Base-by-base conservation (phyloP, 768 basidiomycete genomes). In the Cantharellus cinnabarinus region DNA sequence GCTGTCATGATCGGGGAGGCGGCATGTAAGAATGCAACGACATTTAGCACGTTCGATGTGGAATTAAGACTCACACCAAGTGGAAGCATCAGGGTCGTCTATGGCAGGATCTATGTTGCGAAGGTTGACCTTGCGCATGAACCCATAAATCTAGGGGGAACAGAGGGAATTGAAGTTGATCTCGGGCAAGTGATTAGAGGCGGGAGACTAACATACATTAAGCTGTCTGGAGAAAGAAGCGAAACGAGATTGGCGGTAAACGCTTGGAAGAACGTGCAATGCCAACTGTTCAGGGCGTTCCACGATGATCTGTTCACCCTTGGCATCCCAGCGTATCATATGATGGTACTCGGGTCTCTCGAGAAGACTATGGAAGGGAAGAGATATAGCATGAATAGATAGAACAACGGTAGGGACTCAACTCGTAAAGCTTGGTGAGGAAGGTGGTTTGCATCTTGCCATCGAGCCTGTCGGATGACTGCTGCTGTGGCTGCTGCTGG, bases 141-240 rank as follows among this genome's bases (percentile, higher is more conserved):
- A 95, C 64, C 90, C 91, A 75, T 95, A 95, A 72, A 95, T 95
- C 90, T 94, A 66, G 60, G 62, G 57, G 57, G 62, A 51, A 29
- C 20, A 29, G 20, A 29, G 20, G 20, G 20, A 29, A 29, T 29
- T 29, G 20, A 29, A 29, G 20, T 29, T 29, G 20, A 29, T 29
- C 20, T 29, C 65, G 59, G 58, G 63, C 57, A 61, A 56, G 61
- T 42, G 5, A 14, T 51, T 38, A 48, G 37, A 52, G 34, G 37
- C 35, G 39, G 40, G 53, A 41, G 56, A 41, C 15, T 52, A 37
- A 58, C 81, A 63, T 67, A 94, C 89, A 74, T 95, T 95, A 69
- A 95, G 81, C 78, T 95, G 90, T 72, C 90, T 81, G 65, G 89
- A 93, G 78, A 94, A 95, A 78, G 85, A 88, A 56, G 91, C 91